A percentile compares a stretch with the other conserved stretches of the same genome.
Conservation (phyloP, 164 flowering plant species). For the Vitis rupestris region DNA sequence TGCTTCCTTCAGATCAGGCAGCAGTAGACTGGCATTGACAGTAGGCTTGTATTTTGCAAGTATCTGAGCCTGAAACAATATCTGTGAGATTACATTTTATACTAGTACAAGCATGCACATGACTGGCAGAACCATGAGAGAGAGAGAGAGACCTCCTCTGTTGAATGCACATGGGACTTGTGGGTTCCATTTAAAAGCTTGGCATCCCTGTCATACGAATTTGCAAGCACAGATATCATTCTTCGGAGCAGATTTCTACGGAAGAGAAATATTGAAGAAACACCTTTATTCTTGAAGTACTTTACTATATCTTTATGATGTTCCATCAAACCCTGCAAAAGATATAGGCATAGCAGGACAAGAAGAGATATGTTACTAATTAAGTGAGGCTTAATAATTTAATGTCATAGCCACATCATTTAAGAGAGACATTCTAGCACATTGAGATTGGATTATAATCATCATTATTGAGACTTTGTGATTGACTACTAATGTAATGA, state of each 20-base stretch:
- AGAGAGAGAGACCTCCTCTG: slow-evolving; percentile 39
- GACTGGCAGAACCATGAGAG: too few relatives aligned
- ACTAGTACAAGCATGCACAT: too few relatives aligned
- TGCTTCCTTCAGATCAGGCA: slow-evolving; percentile 34
- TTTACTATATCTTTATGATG: slow-evolving; percentile 36
- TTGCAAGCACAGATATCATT: slow-evolving; percentile 60
- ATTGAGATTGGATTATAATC: too few relatives aligned
- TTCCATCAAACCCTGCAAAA: slow-evolving; percentile 40
- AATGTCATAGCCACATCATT: too few relatives aligned
- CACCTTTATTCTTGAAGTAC: slow-evolving; percentile 40
- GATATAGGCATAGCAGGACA: slow-evolving; percentile 2
- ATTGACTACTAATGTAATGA: too few relatives aligned
- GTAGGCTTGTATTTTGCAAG: slow-evolving; percentile 63
- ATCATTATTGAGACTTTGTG: too few relatives aligned
- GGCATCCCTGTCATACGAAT: slow-evolving; percentile 50
- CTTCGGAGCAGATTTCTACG: slow-evolving; percentile 56
- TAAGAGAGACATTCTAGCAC: too few relatives aligned
- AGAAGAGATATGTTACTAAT: too few relatives aligned
- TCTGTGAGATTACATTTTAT: not conserved
- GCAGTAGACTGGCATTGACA: slow-evolving; percentile 36
- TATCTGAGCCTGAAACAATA: slow-evolving; percentile 47
- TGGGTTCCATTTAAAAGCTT: slow-evolving; percentile 69
- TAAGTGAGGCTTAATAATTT: too few relatives aligned
- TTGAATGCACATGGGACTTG: slow-evolving; percentile 69
- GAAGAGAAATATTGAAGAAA: slow-evolving; percentile 56